Conservation (phyloP, 1,284 basidiomycete genomes). For the Naganishia sp. region DNA sequence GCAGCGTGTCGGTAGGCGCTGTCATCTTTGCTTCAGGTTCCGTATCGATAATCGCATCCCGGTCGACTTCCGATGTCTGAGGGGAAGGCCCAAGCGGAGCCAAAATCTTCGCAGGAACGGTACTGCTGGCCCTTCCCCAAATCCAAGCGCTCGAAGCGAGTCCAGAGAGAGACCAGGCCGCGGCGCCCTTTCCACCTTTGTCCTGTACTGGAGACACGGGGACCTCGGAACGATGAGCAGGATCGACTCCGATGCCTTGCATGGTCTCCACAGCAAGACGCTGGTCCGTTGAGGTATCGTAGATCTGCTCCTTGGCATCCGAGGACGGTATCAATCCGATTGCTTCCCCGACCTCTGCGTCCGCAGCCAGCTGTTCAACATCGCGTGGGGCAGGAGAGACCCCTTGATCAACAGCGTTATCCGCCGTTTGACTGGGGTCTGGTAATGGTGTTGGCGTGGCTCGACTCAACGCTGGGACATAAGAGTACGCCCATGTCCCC, state of each 20-base stretch:
- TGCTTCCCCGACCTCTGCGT: neutral
- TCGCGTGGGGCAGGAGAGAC: neutral
- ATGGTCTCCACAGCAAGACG: conserved; percentile 2
- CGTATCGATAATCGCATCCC: too few relatives aligned
- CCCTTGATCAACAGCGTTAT: neutral
- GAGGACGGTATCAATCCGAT: conserved; percentile 4
- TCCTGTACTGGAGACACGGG: neutral
- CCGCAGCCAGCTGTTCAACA: neutral
- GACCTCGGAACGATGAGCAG: conserved; percentile 17
- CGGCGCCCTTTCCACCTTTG: neutral
- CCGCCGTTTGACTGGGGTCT: too few relatives aligned
- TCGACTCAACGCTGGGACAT: conserved; percentile 1
- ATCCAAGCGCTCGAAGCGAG: conserved; percentile 15
- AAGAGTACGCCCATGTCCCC: conserved; percentile 21
- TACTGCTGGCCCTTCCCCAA: conserved; percentile 2
- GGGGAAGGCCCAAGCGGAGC: neutral
- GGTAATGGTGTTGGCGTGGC: neutral
- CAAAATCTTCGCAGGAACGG: neutral
- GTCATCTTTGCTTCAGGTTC: neutral
- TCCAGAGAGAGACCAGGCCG: conserved; percentile 4
- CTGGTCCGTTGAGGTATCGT: neutral
- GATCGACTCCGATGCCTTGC: conserved; percentile 22
- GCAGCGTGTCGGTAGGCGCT: neutral
- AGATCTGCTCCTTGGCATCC: neutral
- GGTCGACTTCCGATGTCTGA: neutral